These are phyloP conservation scores for Scorias spongiosa DNA, from an alignment of 2,329 filamentous ascomycete genomes.

Conservation along the genomic window DNA sequence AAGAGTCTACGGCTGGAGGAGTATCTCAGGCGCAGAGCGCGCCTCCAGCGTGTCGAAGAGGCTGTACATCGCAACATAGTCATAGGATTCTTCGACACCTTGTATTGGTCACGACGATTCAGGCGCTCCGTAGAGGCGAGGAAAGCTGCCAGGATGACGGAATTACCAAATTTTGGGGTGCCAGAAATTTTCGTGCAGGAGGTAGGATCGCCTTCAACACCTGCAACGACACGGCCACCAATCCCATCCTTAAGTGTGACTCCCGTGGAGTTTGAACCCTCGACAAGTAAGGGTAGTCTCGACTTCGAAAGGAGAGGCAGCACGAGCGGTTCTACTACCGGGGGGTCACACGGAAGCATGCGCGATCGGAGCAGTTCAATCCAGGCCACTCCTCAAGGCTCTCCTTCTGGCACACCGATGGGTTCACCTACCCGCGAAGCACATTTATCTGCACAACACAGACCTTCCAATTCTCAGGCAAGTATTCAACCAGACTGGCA, in stretches of 20 bases:
- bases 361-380: constrained; percentile 17
- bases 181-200: constrained; percentile 87
- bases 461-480: constrained; percentile 11
- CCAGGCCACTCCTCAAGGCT: constrained; percentile 6
- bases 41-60: constrained; percentile 87
- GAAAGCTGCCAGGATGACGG: constrained; percentile 59
- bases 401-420: constrained; percentile 4
- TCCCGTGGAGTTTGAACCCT: constrained; percentile 15
- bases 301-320: constrained; percentile 7
- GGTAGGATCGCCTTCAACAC: constrained; percentile 37
- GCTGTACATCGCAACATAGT: constrained; percentile 82
- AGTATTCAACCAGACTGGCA: constrained; percentile 29
- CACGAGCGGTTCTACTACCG: constrained; percentile 1
- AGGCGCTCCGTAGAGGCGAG: constrained; percentile 59
- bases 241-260: constrained; percentile 18
- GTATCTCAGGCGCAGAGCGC: constrained; percentile 76
- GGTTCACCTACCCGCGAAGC: constrained; percentile 1
- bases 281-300: constrained; percentile 18
- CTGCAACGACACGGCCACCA: constrained; percentile 13
- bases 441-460: constrained; percentile 11
- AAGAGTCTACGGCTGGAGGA: constrained; percentile 92
- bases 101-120: constrained; percentile 78
- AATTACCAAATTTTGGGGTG: constrained; percentile 63
- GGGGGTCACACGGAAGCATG: neutral
- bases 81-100: constrained; percentile 85